These are phyloP conservation scores for Diplodia seriata DNA, from an alignment of 2,329 filamentous ascomycete genomes.

Conservation along the genomic window DNA sequence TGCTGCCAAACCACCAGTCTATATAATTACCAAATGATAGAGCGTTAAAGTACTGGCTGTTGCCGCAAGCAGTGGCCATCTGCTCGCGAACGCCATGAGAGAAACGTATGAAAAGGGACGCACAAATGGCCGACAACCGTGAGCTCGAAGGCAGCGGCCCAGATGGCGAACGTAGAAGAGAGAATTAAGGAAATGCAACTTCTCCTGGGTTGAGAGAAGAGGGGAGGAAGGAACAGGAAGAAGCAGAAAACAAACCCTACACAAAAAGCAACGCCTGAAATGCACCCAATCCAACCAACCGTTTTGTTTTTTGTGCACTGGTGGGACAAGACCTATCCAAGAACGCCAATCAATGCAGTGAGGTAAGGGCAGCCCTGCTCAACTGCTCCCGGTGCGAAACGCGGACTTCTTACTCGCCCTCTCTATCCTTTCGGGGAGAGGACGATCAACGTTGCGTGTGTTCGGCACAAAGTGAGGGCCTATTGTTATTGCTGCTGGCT, in stretches of 20 bases:
- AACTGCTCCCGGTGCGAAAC: constrained; percentile 4
- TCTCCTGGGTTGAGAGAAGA: not conserved
- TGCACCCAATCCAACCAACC: constrained; percentile 21
- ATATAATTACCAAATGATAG: constrained; percentile 20
- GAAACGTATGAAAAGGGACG: not conserved
- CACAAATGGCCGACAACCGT: constrained; percentile 12
- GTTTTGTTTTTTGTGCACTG: constrained; percentile 23
- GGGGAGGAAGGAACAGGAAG: not conserved
- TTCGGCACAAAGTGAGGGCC: not conserved
- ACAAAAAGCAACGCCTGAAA: constrained; percentile 18
- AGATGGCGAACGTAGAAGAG: constrained; percentile 10
- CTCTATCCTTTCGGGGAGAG: not conserved
- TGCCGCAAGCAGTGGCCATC: constrained; percentile 27
- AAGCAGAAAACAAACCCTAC: not conserved
- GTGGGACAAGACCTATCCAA: constrained; percentile 26
- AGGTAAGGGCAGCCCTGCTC: constrained; percentile 23
- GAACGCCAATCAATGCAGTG: constrained; percentile 26
- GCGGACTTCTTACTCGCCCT: not conserved
- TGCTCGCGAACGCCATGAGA: constrained; percentile 11
- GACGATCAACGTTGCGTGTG: constrained; percentile 2
- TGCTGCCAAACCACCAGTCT: constrained; percentile 14
- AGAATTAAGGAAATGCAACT: constrained; percentile 6
- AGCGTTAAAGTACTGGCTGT: not conserved
- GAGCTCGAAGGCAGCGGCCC: constrained; percentile 17
- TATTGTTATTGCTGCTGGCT: constrained; percentile 12